These are phyloP conservation scores for Peronospora farinosa DNA, from an alignment of 352 stramenopile species.

Conservation along the genomic window DNA sequence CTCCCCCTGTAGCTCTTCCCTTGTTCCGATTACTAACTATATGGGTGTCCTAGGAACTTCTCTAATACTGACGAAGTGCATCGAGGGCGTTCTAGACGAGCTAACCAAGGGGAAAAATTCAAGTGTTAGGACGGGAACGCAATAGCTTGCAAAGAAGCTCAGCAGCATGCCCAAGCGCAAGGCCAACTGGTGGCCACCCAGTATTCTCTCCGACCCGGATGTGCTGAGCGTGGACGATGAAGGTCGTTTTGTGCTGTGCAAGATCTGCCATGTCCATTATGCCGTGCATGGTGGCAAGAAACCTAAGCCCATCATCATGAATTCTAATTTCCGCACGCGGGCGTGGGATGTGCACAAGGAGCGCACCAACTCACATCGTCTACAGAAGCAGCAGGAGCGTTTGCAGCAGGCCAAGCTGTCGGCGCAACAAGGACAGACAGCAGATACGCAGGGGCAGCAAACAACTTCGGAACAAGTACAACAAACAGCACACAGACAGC, in stretches of 20 bases:
- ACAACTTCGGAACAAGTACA: not conserved
- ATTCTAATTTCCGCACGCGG: conserved; percentile 71
- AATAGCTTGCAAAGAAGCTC: not conserved
- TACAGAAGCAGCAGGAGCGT: conserved; percentile 56
- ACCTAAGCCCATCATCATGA: conserved; percentile 77
- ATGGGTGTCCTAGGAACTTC: conserved; percentile 9
- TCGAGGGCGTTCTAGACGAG: conserved; percentile 2
- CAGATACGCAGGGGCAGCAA: conserved; percentile 4
- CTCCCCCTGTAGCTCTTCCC: not conserved
- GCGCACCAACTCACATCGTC: conserved; percentile 67
- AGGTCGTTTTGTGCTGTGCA: conserved; percentile 71
- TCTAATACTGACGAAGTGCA: conserved; percentile 10
- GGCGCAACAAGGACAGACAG: conserved; percentile 6
- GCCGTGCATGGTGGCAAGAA: conserved; percentile 76
- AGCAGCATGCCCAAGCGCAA: conserved; percentile 63
- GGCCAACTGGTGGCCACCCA: conserved; percentile 65
- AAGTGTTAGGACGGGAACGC: no score
- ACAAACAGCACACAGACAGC: not conserved
- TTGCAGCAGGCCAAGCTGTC: conserved; percentile 26
- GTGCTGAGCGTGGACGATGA: conserved; percentile 77
- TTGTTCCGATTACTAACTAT: conserved; percentile 15
- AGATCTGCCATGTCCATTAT: conserved; percentile 79
- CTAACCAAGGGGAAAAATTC: not conserved
- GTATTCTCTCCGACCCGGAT: conserved; percentile 59
- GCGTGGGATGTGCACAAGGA: conserved; percentile 82